Base-by-base conservation (phyloP, 805 yeast species). In the Saccharomyces eubayanus region DNA sequence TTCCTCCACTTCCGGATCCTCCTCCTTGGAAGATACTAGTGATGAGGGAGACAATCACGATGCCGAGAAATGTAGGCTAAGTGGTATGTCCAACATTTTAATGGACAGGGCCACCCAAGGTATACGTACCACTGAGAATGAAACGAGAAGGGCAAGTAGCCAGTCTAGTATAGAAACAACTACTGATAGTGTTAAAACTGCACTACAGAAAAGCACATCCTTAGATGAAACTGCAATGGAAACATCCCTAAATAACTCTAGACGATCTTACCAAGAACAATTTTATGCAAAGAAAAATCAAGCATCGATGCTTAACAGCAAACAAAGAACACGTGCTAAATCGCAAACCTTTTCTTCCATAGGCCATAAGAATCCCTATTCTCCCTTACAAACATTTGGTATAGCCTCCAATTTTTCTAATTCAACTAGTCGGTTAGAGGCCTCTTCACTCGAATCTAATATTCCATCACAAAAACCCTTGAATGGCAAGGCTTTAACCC, bases 401-500 rank as follows among this genome's bases (percentile, higher is more conserved):
- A 36, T 36, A 16, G 16, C 24, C 24, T 36, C 43, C 11, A 36
- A 36, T 8, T n/a, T 36, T 5, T 36, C 43, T 16, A 36, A 36
- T 16, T 3, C 21, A 16, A 36, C 24, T 36, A 9, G 12, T 36
- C 43, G 43, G 24, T 5, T 16, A 6, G 43, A 36, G 3, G 43
- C 43, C 8, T 36, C 43, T 11, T 36, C 43, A 2, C 8, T 36
- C 10, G 43, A 36, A 36, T 36, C 20, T 16, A 36, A 36, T 16
- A 21, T 36, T 36, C 24, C 43, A 16, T 16, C 43, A n/a, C 43
- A 36, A 21, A 36, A 36, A 5, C 43, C 43, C 16, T 16, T 36
- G 29, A 57, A 48, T 16, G 50, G 53, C 28, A n/a, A 43, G 2
- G 53, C 55, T 2, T 55, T 74, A 57, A 75, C 78, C 0, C 77